phyloP scores from a whole-genome alignment of 805 yeast genomes.

The Metschnikowia peoriensis region DNA sequence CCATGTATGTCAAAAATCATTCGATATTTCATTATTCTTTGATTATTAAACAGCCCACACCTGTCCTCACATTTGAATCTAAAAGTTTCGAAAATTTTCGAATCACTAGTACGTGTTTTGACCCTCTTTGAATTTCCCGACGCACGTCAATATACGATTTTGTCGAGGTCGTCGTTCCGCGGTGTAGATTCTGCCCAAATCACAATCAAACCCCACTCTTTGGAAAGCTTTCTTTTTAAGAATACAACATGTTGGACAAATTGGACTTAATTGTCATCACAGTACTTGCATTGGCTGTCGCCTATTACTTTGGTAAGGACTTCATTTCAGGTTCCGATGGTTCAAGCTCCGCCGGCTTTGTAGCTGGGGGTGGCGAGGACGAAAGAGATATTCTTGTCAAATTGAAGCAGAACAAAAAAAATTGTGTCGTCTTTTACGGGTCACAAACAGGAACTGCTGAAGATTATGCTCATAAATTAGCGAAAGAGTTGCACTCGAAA shows the following conservation, averaged over 20 bases:
- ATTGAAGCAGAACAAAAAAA: conserved; percentile 61
- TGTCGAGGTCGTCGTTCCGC: conserved; percentile 1
- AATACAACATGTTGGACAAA: conserved; percentile 55
- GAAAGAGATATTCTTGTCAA: conserved; percentile 58
- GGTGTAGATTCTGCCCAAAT: not conserved
- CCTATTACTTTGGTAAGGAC: conserved; percentile 68
- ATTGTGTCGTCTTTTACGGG: conserved; percentile 79
- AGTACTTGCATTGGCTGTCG: conserved; percentile 62
- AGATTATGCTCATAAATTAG: conserved; percentile 87
- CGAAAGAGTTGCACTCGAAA: conserved; percentile 81
- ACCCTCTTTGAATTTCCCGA: not conserved
- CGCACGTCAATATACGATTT: not conserved
- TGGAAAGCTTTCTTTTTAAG: not conserved
- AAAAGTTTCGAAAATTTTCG: not conserved
- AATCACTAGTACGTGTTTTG: not conserved
- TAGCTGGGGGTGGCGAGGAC: conserved; percentile 31
- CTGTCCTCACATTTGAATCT: not conserved
- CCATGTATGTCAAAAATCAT: too few species aligned
- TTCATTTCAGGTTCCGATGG: conserved; percentile 38
- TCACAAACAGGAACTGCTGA: conserved; percentile 99
- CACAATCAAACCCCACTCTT: not conserved
- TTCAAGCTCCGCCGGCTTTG: conserved; percentile 29
- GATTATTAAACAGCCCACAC: not conserved
- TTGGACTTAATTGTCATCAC: conserved; percentile 68
- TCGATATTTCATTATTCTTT: too few species aligned